Conservation (phyloP, 2,329 filamentous ascomycete genomes). For the Paecilomyces variotii region DNA sequence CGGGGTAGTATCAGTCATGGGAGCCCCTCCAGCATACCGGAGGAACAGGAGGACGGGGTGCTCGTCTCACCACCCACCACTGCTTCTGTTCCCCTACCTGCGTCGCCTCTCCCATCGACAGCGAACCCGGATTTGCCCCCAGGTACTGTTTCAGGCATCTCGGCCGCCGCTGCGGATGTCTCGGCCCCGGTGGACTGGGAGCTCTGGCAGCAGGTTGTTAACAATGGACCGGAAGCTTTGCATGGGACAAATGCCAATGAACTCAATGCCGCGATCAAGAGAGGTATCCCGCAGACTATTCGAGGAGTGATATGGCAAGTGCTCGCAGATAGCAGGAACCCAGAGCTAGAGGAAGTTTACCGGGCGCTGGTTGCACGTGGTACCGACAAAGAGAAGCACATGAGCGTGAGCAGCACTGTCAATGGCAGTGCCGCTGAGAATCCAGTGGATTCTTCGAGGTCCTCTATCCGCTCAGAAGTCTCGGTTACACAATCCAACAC, state of each 20-base stretch:
- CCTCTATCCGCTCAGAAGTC: slow-evolving; percentile 71
- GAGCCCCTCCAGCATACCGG: slow-evolving; percentile 41
- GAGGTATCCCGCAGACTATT: slow-evolving; percentile 88
- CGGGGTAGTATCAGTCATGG: slow-evolving; percentile 35
- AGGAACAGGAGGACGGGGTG: slow-evolving; percentile 38
- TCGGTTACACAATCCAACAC: slow-evolving; percentile 50
- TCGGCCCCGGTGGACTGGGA: slow-evolving; percentile 88
- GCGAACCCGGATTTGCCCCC: slow-evolving; percentile 68
- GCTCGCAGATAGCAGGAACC: slow-evolving; percentile 87
- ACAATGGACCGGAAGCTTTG: slow-evolving; percentile 84
- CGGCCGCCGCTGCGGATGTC: slow-evolving; percentile 58
- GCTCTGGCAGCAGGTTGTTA: slow-evolving; percentile 91
- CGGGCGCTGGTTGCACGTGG: slow-evolving; percentile 70
- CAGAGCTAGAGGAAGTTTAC: slow-evolving; percentile 82
- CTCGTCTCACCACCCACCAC: slow-evolving; percentile 16
- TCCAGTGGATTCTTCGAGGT: slow-evolving; percentile 66
- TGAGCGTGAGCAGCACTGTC: slow-evolving; percentile 40
- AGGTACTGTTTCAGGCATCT: slow-evolving; percentile 76
- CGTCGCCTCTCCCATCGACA: slow-evolving; percentile 42
- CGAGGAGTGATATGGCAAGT: slow-evolving; percentile 99
- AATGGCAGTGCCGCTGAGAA: slow-evolving; percentile 53
- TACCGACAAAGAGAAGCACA: slow-evolving; percentile 67
- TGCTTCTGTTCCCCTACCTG: slow-evolving; percentile 11
- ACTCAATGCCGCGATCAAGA: slow-evolving; percentile 81
- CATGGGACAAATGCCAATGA: slow-evolving; percentile 82